These are phyloP conservation scores for Paragyromitra xinjiangensis DNA, from an alignment of 495 filamentous ascomycete genomes.

Conservation along the genomic window DNA sequence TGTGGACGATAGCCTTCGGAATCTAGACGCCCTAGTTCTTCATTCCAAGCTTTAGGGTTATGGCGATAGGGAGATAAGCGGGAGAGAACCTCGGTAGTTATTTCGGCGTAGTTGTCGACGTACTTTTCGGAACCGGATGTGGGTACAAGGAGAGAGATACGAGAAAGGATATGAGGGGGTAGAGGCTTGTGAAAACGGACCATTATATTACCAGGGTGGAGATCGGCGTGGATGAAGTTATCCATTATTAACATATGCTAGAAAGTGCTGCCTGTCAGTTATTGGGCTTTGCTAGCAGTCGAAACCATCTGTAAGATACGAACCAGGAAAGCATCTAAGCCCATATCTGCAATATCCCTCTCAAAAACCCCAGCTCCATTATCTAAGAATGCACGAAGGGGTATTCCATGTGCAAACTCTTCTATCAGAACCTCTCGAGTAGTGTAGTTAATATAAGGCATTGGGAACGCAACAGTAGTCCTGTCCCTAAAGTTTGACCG, in stretches of 20 bases:
- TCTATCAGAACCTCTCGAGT: conserved; percentile 93
- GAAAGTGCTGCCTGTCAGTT: conserved; percentile 17
- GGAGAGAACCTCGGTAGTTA: conserved; percentile 84
- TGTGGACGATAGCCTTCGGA: conserved; percentile 91
- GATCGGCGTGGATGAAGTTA: conserved; percentile 98
- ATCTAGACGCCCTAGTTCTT: conserved; percentile 79
- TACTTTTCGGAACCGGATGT: conserved; percentile 61
- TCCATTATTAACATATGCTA: conserved; percentile 93
- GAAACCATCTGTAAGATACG: conserved; percentile 39
- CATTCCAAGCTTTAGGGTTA: conserved; percentile 72
- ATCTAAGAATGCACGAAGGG: conserved; percentile 85
- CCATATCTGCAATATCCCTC: conserved; percentile 92
- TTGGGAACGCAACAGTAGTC: conserved; percentile 94
- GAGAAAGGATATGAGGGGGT: conserved; percentile 70
- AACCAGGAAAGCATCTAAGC: conserved; percentile 90
- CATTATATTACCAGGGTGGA: conserved; percentile 99
- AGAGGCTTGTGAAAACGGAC: conserved; percentile 94
- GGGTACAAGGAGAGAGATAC: conserved; percentile 54
- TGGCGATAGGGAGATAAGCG: conserved; percentile 77
- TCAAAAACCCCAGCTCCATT: conserved; percentile 93
- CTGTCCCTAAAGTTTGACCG: conserved; percentile 88
- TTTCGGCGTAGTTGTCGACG: conserved; percentile 68
- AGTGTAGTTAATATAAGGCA: conserved; percentile 88
- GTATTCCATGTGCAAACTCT: conserved; percentile 94
- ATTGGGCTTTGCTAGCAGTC: neutral